Percentiles rank a stretch among this genome's conserved stretches.
Conservation (phyloP, 495 filamentous ascomycete genomes). For the Talaromyces wortmannii region DNA sequence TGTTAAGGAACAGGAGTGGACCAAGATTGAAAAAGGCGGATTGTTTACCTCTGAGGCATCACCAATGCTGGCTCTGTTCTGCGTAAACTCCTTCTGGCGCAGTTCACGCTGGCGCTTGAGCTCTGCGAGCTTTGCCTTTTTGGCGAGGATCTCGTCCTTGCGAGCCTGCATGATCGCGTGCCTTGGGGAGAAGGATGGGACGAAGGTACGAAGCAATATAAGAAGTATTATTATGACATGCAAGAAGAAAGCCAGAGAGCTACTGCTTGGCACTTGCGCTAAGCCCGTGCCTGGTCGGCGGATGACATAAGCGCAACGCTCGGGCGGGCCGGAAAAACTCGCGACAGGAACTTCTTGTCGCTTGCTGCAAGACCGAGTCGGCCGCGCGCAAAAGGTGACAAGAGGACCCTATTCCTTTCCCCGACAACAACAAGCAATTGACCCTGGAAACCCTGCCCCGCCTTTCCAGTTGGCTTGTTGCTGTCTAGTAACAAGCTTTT, state of each 20-base stretch:
- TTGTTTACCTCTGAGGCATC: constrained; percentile 45
- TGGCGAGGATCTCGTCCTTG: constrained; percentile 88
- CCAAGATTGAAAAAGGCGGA: not conserved
- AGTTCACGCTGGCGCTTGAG: constrained; percentile 86
- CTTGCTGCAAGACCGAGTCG: constrained; percentile 14
- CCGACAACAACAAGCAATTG: constrained; percentile 30
- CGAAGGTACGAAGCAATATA: too few relatives aligned
- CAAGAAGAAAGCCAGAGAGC: not conserved
- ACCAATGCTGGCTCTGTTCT: constrained; percentile 55
- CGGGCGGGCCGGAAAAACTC: constrained; percentile 48
- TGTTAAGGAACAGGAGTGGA: constrained; percentile 2
- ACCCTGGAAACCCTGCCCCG: constrained; percentile 26
- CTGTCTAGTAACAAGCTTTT: constrained; percentile 14
- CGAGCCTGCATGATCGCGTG: constrained; percentile 62
- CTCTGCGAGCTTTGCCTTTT: constrained; percentile 91
- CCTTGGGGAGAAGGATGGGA: not conserved
- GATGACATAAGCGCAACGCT: constrained; percentile 38
- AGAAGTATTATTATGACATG: too few relatives aligned
- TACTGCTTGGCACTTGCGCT: not conserved
- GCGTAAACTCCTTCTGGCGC: constrained; percentile 63
- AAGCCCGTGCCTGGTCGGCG: constrained; percentile 4
- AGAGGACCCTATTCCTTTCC: not conserved
- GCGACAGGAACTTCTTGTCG: constrained; percentile 38
- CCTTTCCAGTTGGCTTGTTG: constrained; percentile 18
- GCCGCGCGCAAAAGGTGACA: not conserved